A percentile compares a stretch with the other conserved stretches of the same genome.
Evolutionary conservation across 2,329 filamentous ascomycete genomes (phyloP).

Genomic region (Pestalotiopsis sp.): DNA sequence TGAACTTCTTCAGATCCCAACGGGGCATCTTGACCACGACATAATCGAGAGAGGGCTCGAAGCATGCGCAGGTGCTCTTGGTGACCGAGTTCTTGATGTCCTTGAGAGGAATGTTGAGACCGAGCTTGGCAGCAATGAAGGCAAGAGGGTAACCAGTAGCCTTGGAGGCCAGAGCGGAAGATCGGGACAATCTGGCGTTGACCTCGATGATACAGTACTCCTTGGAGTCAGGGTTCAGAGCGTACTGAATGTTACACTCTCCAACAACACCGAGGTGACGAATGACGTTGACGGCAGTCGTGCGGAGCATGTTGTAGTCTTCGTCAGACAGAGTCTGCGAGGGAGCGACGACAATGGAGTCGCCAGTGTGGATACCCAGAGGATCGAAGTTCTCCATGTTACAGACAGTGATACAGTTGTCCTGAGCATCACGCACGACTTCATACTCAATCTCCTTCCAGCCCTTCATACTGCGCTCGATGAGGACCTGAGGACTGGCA

Average conservation of each 20-base stretch:
- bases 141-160: conserved; percentile 95
- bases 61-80: conserved; percentile 94
- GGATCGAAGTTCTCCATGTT: conserved; percentile 99
- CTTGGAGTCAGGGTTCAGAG: conserved; percentile 89
- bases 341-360: conserved; percentile 96
- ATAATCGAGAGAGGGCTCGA: conserved; percentile 97
- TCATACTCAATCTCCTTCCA: conserved; percentile 99
- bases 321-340: conserved; percentile 96
- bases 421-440: conserved; percentile 90
- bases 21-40: conserved; percentile 98
- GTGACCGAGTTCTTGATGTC: conserved; percentile 97
- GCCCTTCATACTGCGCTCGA: conserved; percentile 98
- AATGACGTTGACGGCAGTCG: conserved; percentile 95
- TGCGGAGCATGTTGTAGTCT: conserved; percentile 99
- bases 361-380: conserved; percentile 95
- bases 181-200: conserved; percentile 93
- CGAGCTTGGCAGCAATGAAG: conserved; percentile 95
- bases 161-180: conserved; percentile 94
- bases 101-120: conserved; percentile 91
- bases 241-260: conserved; percentile 99
- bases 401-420: conserved; percentile 99
- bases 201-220: conserved; percentile 99
- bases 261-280: conserved; percentile 95
- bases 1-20: conserved; percentile 99
- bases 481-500: conserved; percentile 91